Percentiles rank a stretch among this genome's conserved stretches.
These are phyloP conservation scores for Aspergillus quadricinctus DNA, from an alignment of 2,329 filamentous ascomycete genomes.

Conservation along the genomic window DNA sequence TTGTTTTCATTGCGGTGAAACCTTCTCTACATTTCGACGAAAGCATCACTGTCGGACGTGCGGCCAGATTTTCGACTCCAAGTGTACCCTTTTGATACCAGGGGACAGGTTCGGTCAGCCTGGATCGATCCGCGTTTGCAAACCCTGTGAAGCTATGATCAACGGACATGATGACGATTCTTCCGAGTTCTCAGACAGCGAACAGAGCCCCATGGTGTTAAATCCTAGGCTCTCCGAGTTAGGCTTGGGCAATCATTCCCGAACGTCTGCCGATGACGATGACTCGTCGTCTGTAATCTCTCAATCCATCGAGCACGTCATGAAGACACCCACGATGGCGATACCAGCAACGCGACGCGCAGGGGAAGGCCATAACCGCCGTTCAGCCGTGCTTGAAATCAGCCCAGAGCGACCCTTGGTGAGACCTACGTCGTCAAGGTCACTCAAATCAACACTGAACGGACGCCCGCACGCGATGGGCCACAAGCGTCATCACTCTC, in stretches of 20 bases:
- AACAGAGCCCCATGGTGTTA: slow-evolving; percentile 58
- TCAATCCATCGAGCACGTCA: slow-evolving; percentile 43
- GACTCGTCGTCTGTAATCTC: slow-evolving; percentile 45
- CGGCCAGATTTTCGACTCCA: slow-evolving; percentile 97
- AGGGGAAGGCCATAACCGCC: slow-evolving; percentile 73
- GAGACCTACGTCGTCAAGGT: slow-evolving; percentile 90
- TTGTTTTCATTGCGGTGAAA: slow-evolving; percentile 85
- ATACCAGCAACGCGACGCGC: slow-evolving; percentile 61
- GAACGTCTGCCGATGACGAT: slow-evolving; percentile 44
- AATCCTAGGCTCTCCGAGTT: slow-evolving; percentile 59
- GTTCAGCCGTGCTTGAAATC: slow-evolving; percentile 86
- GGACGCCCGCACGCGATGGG: slow-evolving; percentile 72
- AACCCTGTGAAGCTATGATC: slow-evolving; percentile 86
- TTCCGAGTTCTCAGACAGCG: slow-evolving; percentile 81
- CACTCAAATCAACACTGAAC: slow-evolving; percentile 67
- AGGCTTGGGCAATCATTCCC: slow-evolving; percentile 44
- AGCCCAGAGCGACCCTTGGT: slow-evolving; percentile 72
- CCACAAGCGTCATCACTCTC: slow-evolving; percentile 83
- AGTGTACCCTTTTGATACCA: slow-evolving; percentile 88
- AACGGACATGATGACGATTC: slow-evolving; percentile 86
- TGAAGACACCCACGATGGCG: slow-evolving; percentile 57
- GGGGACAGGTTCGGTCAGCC: slow-evolving; percentile 83
- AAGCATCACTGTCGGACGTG: slow-evolving; percentile 95
- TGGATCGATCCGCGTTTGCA: slow-evolving; percentile 83
- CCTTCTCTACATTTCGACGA: slow-evolving; percentile 87